Conservation (phyloP, 371 early-diverging fungal species). For the Smittium culicis region DNA sequence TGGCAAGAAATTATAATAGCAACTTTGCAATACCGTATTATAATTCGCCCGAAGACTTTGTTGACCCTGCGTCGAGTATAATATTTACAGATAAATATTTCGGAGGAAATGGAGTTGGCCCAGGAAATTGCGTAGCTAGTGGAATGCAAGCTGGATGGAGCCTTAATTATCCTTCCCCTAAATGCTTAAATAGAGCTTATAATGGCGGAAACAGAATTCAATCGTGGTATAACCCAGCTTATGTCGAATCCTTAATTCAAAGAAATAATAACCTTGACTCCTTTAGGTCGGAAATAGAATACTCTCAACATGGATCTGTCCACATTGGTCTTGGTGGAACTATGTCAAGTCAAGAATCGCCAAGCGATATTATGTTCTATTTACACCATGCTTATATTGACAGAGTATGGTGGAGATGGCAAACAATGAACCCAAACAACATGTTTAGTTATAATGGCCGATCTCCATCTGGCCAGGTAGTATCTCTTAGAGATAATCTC, state of each 20-base stretch:
- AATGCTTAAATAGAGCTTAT: conserved; percentile 26
- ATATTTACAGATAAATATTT: conserved; percentile 18
- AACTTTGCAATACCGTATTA: conserved; percentile 36
- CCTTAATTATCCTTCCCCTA: conserved; percentile 21
- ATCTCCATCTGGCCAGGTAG: too few relatives aligned
- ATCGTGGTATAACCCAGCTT: conserved; percentile 18
- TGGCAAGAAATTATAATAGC: conserved; percentile 15
- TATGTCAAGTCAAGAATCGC: conserved; percentile 31
- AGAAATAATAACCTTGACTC: conserved; percentile 19
- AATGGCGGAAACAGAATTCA: conserved; percentile 25
- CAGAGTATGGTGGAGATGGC: conserved; percentile 35
- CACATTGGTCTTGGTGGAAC: conserved; percentile 35
- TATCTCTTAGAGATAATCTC: conserved; percentile 15
- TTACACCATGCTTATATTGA: conserved; percentile 39
- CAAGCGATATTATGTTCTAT: conserved; percentile 40
- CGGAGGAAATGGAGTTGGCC: conserved; percentile 26
- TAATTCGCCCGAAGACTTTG: conserved; percentile 26
- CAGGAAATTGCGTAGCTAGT: conserved; percentile 15
- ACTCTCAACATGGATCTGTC: conserved; percentile 30
- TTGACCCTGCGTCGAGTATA: conserved; percentile 19
- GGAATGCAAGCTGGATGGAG: conserved; percentile 21
- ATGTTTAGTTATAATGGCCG: conserved; percentile 5
- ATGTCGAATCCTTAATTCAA: conserved; percentile 26
- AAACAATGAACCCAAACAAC: conserved; percentile 25
- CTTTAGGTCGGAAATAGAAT: conserved; percentile 31